Percentiles rank a stretch among this genome's conserved stretches.
Conservation (phyloP, 2,329 filamentous ascomycete species). For the Hypoxylon sp. region DNA sequence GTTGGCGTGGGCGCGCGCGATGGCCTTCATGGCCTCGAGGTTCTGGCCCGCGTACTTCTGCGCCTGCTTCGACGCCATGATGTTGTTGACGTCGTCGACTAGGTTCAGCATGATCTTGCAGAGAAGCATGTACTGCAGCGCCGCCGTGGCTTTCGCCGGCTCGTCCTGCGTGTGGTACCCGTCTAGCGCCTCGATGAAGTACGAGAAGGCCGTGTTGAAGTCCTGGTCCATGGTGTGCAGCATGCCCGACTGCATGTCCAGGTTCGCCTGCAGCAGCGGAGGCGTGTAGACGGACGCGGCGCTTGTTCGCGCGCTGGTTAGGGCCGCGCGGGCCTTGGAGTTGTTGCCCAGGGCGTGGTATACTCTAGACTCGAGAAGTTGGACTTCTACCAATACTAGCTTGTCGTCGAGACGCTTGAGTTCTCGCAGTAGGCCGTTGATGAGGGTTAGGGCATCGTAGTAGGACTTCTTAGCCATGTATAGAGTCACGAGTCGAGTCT, state of each 20-base stretch:
- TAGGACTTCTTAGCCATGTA: constrained; percentile 98
- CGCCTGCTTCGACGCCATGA: constrained; percentile 96
- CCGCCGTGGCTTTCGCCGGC: constrained; percentile 89
- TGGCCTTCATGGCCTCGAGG: constrained; percentile 99
- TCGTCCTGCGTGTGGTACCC: constrained; percentile 97
- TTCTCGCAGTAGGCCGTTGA: constrained; percentile 96
- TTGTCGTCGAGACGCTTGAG: constrained; percentile 99
- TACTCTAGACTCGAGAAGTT: constrained; percentile 95
- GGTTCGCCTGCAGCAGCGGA: constrained; percentile 91
- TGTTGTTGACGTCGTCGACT: constrained; percentile 93
- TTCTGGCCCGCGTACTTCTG: constrained; percentile 96
- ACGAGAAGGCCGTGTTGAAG: constrained; percentile 98
- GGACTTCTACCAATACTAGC: constrained; percentile 96
- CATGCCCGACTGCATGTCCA: constrained; percentile 99
- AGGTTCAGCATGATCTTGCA: constrained; percentile 99
- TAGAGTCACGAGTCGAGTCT: constrained; percentile 92
- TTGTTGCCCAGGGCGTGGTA: constrained; percentile 98
- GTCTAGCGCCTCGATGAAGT: constrained; percentile 99
- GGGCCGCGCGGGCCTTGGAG: constrained; percentile 92
- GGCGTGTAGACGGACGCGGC: constrained; percentile 98
- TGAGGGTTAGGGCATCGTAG: constrained; percentile 95
- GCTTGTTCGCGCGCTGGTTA: constrained; percentile 94
- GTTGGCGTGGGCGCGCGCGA: constrained; percentile 94
- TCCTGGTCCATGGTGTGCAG: constrained; percentile 98
- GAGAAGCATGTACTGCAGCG: constrained; percentile 98